These are phyloP conservation scores for Berberis vulgaris DNA, from an alignment of 164 flowering plant genomes.

Conservation along the genomic window DNA sequence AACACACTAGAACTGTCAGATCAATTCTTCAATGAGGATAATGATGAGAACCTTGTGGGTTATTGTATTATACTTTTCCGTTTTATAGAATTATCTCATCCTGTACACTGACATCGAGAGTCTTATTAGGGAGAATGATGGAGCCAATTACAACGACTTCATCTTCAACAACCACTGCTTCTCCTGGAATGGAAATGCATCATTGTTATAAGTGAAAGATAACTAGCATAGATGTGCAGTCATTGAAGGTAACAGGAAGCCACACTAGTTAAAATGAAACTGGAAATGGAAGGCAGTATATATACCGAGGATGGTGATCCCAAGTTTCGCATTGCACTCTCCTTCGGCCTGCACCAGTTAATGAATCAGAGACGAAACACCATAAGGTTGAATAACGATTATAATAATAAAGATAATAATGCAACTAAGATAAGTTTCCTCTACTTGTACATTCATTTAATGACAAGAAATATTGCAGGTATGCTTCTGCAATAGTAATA, in stretches of 20 bases:
- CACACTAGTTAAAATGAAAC: background rate
- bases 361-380: background rate
- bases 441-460: too few relatives aligned
- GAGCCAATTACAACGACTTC: conserved; percentile 88
- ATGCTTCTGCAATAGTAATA: too few relatives aligned
- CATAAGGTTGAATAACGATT: background rate
- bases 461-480: too few relatives aligned
- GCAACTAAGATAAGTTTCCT: too few relatives aligned
- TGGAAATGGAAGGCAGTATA: background rate
- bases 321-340: conserved; percentile 61
- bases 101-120: conserved; percentile 84
- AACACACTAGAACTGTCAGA: too few relatives aligned
- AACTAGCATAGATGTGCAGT: background rate
- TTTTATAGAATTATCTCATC: conserved; percentile 78
- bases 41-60: background rate
- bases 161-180: conserved; percentile 87
- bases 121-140: conserved; percentile 93
- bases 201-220: background rate
- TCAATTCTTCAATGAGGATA: too few relatives aligned
- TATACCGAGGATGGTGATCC: conserved; percentile 70
- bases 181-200: conserved; percentile 42
- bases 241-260: background rate
- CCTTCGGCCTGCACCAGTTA: conserved; percentile 43
- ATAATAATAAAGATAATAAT: background rate
- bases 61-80: background rate